Conservation (phyloP, 2,329 filamentous ascomycete species). For the Neonectria neomacrospora region DNA sequence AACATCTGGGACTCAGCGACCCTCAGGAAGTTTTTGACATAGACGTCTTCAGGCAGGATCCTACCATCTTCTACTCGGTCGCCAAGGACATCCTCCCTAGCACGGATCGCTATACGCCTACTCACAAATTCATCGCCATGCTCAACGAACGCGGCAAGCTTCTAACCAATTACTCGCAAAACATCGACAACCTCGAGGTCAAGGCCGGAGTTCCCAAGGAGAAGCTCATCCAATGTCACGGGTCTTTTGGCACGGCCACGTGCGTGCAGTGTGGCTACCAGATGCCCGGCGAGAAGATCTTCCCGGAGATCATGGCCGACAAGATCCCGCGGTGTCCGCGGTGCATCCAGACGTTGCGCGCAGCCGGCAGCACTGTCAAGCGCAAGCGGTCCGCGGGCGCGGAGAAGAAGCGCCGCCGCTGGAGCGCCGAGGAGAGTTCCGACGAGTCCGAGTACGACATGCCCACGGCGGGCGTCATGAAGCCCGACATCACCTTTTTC, state of each 20-base stretch:
- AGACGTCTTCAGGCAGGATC: slow-evolving; percentile 84
- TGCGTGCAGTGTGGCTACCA: slow-evolving; percentile 85
- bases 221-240: slow-evolving; percentile 95
- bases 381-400: slow-evolving; percentile 54
- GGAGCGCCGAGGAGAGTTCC: slow-evolving; percentile 53
- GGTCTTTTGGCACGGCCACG: slow-evolving; percentile 91
- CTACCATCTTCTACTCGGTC: slow-evolving; percentile 88
- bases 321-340: slow-evolving; percentile 80
- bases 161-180: slow-evolving; percentile 97
- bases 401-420: slow-evolving; percentile 56
- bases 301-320: slow-evolving; percentile 79
- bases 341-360: slow-evolving; percentile 69
- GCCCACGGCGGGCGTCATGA: slow-evolving; percentile 83
- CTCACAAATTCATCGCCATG: slow-evolving; percentile 91
- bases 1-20: slow-evolving; percentile 79
- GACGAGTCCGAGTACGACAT: slow-evolving; percentile 65
- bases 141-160: slow-evolving; percentile 90
- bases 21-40: slow-evolving; percentile 98
- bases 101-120: slow-evolving; percentile 84
- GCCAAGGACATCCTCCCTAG: slow-evolving; percentile 90
- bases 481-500: slow-evolving; percentile 98
- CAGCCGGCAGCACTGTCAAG: slow-evolving; percentile 46
- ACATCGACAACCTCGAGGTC: slow-evolving; percentile 95
- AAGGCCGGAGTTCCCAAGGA: slow-evolving; percentile 83
- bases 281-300: slow-evolving; percentile 81